These are phyloP conservation scores for Hyparrhenia diplandra DNA, from an alignment of 176 grass and related monocot species.

Conservation along the genomic window DNA sequence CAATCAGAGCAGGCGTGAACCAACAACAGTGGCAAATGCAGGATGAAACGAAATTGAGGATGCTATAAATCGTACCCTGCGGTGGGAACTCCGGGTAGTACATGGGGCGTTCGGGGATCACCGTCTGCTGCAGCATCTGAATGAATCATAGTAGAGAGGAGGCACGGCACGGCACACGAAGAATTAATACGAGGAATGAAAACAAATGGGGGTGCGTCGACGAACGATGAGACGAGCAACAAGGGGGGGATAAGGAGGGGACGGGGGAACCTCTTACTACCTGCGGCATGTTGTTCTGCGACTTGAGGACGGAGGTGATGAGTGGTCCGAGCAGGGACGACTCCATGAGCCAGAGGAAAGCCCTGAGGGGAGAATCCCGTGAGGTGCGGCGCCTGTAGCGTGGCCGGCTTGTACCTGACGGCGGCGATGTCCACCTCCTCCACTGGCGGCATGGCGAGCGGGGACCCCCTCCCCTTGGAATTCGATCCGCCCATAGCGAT, in stretches of 20 bases:
- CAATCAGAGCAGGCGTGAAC: not conserved
- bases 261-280: not conserved
- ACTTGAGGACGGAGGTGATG: conserved; percentile 59
- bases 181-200: no score
- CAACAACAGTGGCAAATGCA: not conserved
- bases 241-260: not conserved
- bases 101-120: conserved; percentile 91
- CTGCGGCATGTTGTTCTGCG: conserved; percentile 68
- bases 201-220: not conserved
- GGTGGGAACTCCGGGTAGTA: conserved; percentile 78
- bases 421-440: conserved; percentile 53
- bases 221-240: no score
- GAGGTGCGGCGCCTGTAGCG: conserved; percentile 64
- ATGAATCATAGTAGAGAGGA: not conserved
- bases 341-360: conserved; percentile 82
- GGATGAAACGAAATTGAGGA: not conserved
- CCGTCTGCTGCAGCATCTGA: conserved; percentile 71
- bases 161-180: not conserved
- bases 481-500: no score
- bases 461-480: no score
- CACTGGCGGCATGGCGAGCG: no score
- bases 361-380: conserved; percentile 51
- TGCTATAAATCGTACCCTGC: conserved; percentile 40
- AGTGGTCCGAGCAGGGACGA: conserved; percentile 47
- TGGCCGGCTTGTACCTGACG: conserved; percentile 53